Base-by-base conservation (phyloP, 163 green algal species). In the Coccomyxa subellipsoidea region DNA sequence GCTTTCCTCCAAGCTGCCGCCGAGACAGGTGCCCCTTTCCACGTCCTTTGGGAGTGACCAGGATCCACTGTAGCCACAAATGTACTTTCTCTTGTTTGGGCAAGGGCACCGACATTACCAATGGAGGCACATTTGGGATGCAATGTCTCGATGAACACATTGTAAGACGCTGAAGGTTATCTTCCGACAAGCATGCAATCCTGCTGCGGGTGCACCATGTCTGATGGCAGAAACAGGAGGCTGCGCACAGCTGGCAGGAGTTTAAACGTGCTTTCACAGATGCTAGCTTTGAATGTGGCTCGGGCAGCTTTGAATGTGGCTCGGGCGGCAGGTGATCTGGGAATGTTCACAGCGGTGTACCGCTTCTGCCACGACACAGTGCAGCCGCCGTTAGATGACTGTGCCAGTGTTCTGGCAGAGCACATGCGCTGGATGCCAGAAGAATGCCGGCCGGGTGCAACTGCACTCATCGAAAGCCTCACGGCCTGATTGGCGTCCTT, bases 1-100 rank as follows among this genome's bases (percentile, higher is more conserved):
- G 36, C 37, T 59, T 69, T 79, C 75, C 37, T 79, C 31, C 38
- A 35, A 34, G 75, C 75, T 66, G 75, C 75, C 32, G 75, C 75
- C 7, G 75, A 79, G 38, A 37, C 36, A 79, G 75, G 75, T 79
- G 75, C 75, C 10, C 70, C 18, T 9, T 39, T 4, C 10, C 39
- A 54, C 39, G 39, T n/a, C n/a, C n/a, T n/a, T n/a, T n/a, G n/a
- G n/a, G n/a, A n/a, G n/a, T n/a, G n/a, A n/a, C n/a, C n/a, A n/a
- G n/a, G n/a, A n/a, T n/a, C n/a, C n/a, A n/a, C n/a, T n/a, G n/a
- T n/a, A n/a, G n/a, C n/a, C n/a, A n/a, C 66, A 75, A 8, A 75
- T 8, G 15, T 75, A 25, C 23, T 75, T n/a, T 12, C 23, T 32
- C 23, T 34, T 75, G 18, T 36, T 75, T 75, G 66, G 18, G 27